These are phyloP conservation scores for Penicillium italicum DNA, from an alignment of 2,329 filamentous ascomycete species.

Conservation along the genomic window DNA sequence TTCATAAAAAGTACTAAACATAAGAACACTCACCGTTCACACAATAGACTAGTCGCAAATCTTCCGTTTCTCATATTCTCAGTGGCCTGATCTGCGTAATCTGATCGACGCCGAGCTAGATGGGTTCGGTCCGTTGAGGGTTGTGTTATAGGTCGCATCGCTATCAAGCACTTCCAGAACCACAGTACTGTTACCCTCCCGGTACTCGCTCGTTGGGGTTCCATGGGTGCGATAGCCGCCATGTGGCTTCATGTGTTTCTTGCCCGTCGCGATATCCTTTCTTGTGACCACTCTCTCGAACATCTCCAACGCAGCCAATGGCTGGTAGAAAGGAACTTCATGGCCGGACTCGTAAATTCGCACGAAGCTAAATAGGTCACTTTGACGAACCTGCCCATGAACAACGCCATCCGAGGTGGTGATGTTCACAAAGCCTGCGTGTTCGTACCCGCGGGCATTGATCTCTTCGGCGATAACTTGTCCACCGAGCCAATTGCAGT, in stretches of 20 bases:
- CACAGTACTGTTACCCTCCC: background rate
- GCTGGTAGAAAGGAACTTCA: conserved; percentile 2
- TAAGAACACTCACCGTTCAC: background rate
- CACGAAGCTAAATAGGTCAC: background rate
- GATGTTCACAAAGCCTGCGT: background rate
- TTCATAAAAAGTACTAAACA: background rate
- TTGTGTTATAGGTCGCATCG: background rate
- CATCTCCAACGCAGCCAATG: background rate
- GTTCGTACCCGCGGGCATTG: background rate
- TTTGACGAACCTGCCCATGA: conserved; percentile 1
- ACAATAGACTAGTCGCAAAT: background rate
- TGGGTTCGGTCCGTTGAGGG: conserved; percentile 1
- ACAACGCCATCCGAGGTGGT: background rate
- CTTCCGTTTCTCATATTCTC: background rate
- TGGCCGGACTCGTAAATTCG: background rate
- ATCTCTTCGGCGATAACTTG: background rate
- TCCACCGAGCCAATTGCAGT: conserved; percentile 3
- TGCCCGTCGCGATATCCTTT: background rate
- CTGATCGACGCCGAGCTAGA: background rate
- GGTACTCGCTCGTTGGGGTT: background rate
- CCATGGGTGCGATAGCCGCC: background rate
- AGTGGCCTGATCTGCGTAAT: background rate
- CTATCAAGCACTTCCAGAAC: background rate
- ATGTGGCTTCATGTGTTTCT: background rate
- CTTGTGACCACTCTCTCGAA: background rate